A percentile compares a stretch with the other conserved stretches of the same genome.
These are phyloP conservation scores for Myxozyma monticola DNA, from an alignment of 805 yeast genomes.

Conservation along the genomic window DNA sequence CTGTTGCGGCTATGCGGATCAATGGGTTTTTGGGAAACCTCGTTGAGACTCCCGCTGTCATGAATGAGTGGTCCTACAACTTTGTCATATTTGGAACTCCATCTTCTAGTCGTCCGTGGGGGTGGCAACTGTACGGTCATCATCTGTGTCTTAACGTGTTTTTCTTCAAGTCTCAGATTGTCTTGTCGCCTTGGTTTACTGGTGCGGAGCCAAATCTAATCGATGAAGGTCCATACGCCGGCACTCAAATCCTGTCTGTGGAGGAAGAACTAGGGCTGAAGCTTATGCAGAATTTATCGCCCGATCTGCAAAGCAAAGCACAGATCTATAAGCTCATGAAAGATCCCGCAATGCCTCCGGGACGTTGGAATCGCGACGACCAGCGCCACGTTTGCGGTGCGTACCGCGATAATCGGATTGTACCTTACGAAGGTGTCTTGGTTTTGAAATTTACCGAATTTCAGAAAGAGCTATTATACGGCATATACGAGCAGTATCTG, in stretches of 20 bases:
- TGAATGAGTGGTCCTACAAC: slow-evolving; percentile 8
- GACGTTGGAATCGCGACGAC: slow-evolving; percentile 8
- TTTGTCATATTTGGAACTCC: slow-evolving; percentile 9
- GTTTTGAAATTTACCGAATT: not conserved
- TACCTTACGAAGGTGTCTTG: slow-evolving; percentile 2
- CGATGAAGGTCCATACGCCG: slow-evolving; percentile 2
- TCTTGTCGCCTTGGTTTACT: slow-evolving; percentile 7
- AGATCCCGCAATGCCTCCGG: slow-evolving; percentile 5
- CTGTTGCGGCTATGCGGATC: slow-evolving; percentile 4
- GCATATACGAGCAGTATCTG: slow-evolving; percentile 1
- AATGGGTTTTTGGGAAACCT: slow-evolving; percentile 5
- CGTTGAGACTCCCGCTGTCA: not conserved
- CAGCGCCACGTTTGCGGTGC: slow-evolving; percentile 11
- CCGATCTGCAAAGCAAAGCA: not conserved
- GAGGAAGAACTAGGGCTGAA: slow-evolving; percentile 7
- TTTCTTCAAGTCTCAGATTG: slow-evolving; percentile 2
- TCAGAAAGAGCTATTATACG: slow-evolving; percentile 2
- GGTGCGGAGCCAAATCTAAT: slow-evolving; percentile 11
- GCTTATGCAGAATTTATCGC: slow-evolving; percentile 3
- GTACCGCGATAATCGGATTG: slow-evolving; percentile 4
- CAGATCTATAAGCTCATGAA: slow-evolving; percentile 1
- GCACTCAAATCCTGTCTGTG: slow-evolving; percentile 1
- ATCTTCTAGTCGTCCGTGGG: slow-evolving; percentile 4
- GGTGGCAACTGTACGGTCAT: slow-evolving; percentile 7
- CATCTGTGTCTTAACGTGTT: slow-evolving; percentile 10